phyloP scores from a whole-genome alignment of 2,329 filamentous ascomycete genomes.

The Pestalotiopsis sp. region DNA sequence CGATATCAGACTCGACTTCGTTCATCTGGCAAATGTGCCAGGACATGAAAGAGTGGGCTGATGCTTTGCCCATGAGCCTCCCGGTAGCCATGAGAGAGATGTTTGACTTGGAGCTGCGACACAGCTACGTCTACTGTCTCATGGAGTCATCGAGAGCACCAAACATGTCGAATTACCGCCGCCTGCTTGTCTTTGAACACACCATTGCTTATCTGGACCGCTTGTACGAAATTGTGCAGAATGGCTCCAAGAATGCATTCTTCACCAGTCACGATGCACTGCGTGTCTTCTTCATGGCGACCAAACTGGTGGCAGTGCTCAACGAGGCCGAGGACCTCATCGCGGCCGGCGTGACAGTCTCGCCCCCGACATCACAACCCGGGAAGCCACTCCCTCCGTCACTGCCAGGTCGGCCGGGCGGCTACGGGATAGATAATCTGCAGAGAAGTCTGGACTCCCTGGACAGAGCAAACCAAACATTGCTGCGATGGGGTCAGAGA shows the following conservation, averaged over 20 bases:
- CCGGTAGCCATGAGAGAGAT: constrained; percentile 68
- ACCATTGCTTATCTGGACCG: constrained; percentile 78
- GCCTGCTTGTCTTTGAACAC: constrained; percentile 82
- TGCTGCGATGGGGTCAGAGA: constrained; percentile 57
- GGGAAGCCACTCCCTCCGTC: constrained; percentile 53
- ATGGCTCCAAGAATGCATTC: constrained; percentile 61
- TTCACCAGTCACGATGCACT: constrained; percentile 88
- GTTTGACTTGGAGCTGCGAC: constrained; percentile 86
- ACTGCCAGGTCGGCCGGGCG: constrained; percentile 46
- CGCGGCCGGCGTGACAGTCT: constrained; percentile 48
- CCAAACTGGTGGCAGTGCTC: constrained; percentile 63
- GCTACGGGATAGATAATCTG: constrained; percentile 48
- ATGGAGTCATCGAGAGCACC: constrained; percentile 77
- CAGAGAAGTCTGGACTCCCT: constrained; percentile 57
- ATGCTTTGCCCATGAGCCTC: constrained; percentile 68
- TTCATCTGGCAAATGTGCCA: constrained; percentile 77
- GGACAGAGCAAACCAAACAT: constrained; percentile 51
- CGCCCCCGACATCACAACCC: constrained; percentile 41
- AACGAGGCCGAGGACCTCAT: constrained; percentile 57
- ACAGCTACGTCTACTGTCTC: constrained; percentile 87
- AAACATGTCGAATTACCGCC: constrained; percentile 72
- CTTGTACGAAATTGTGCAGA: constrained; percentile 67
- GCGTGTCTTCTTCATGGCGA: constrained; percentile 74
- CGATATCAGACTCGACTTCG: constrained; percentile 66
- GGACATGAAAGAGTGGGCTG: constrained; percentile 78